Percentiles rank a stretch among this genome's conserved stretches.
These are phyloP conservation scores for Mucor irregularis DNA, from an alignment of 371 early-diverging fungal species.

Conservation along the genomic window DNA sequence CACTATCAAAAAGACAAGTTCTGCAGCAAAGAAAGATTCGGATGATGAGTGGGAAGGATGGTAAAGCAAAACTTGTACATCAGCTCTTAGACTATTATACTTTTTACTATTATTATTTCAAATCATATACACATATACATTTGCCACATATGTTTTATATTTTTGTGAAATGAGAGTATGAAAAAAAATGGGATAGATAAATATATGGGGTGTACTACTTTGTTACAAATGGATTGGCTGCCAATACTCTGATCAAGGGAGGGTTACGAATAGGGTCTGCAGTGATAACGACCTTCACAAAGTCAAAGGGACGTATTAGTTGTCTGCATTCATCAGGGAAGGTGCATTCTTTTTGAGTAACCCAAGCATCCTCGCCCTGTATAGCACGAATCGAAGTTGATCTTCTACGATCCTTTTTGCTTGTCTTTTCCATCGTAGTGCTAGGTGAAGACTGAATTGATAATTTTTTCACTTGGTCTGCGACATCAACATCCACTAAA, in stretches of 20 bases:
- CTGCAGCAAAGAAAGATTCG: slow-evolving; percentile 34
- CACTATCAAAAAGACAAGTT: not conserved
- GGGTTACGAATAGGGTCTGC: slow-evolving; percentile 65
- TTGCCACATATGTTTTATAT: too few relatives aligned
- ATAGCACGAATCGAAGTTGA: slow-evolving; percentile 40
- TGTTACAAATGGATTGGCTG: slow-evolving; percentile 59
- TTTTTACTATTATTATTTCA: too few relatives aligned
- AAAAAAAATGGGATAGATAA: not conserved
- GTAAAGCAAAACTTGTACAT: slow-evolving; percentile 15
- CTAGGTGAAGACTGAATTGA: slow-evolving; percentile 13
- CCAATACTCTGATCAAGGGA: slow-evolving; percentile 66
- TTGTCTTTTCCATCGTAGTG: not conserved
- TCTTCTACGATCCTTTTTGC: slow-evolving; percentile 24
- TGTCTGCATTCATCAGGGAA: slow-evolving; percentile 47
- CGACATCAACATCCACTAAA: not conserved
- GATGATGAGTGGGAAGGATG: slow-evolving; percentile 62
- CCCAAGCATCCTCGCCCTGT: slow-evolving; percentile 34
- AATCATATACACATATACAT: not conserved
- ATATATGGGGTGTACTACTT: not conserved
- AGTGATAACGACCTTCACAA: slow-evolving; percentile 62
- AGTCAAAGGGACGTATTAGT: slow-evolving; percentile 63
- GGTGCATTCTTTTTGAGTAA: slow-evolving; percentile 36
- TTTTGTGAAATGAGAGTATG: too few relatives aligned
- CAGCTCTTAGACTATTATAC: not conserved
- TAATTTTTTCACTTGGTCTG: slow-evolving; percentile 1